phyloP scores from a whole-genome alignment of 1,284 basidiomycete species.

The Malassezia psittaci region DNA sequence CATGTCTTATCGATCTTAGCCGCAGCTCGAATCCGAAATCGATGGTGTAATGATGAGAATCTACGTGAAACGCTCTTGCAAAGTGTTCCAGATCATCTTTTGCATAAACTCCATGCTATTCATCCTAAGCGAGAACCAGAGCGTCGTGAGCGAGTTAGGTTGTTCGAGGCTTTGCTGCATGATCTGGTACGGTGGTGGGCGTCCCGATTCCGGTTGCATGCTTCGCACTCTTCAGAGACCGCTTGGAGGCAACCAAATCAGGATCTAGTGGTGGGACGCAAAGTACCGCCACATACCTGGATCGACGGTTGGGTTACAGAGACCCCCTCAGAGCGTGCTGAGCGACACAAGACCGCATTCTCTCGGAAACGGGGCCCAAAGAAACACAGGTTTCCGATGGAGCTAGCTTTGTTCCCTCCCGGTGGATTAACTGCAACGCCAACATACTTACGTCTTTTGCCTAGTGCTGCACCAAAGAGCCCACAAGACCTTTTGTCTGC shows the following conservation, averaged over 20 bases:
- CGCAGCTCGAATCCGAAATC: constrained; percentile 67
- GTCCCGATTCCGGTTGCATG: constrained; percentile 30
- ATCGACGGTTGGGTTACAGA: constrained; percentile 45
- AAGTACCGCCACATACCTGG: constrained; percentile 22
- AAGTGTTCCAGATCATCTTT: constrained; percentile 28
- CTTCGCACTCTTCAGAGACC: constrained; percentile 26
- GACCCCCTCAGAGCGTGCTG: constrained; percentile 28
- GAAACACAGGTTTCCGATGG: constrained; percentile 29
- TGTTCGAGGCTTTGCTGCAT: constrained; percentile 42
- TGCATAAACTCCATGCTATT: constrained; percentile 36
- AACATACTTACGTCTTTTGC: constrained; percentile 48
- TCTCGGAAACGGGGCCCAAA: neutral
- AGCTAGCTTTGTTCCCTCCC: constrained; percentile 50
- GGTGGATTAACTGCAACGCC: constrained; percentile 25
- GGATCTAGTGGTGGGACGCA: constrained; percentile 30
- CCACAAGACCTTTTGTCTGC: constrained; percentile 82
- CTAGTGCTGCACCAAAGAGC: constrained; percentile 62
- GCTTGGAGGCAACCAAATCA: constrained; percentile 39
- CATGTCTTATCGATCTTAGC: constrained; percentile 59
- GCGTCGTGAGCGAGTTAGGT: constrained; percentile 40
- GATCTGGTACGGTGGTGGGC: constrained; percentile 44
- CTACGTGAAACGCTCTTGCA: constrained; percentile 54
- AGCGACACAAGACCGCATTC: constrained; percentile 25
- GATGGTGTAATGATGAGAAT: constrained; percentile 69
- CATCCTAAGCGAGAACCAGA: constrained; percentile 37